Percentiles rank a stretch among this genome's conserved stretches.
These are phyloP conservation scores for Lotmaria passim DNA, from an alignment of 208 protist genomes.

Conservation along the genomic window DNA sequence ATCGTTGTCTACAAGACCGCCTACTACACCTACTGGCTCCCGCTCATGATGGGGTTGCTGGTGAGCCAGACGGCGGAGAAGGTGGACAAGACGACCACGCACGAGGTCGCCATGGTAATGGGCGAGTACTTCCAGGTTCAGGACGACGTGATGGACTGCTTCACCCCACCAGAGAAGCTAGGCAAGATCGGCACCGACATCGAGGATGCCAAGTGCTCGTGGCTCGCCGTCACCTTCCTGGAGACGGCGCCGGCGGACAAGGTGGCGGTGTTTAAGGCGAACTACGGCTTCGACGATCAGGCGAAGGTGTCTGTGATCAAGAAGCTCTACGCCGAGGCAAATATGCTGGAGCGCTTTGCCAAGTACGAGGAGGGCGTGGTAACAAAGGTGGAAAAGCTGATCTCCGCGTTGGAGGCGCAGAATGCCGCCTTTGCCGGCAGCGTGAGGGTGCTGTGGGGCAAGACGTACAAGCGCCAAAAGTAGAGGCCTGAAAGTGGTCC, in stretches of 20 bases:
- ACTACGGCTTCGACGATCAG: slow-evolving; percentile 87
- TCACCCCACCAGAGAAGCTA: slow-evolving; percentile 93
- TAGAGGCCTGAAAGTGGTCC: slow-evolving; percentile 43
- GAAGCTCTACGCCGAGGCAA: slow-evolving; percentile 81
- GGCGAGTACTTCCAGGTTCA: slow-evolving; percentile 98
- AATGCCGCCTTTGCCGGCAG: slow-evolving; percentile 62
- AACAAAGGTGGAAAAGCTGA: slow-evolving; percentile 57
- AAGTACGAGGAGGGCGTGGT: slow-evolving; percentile 82
- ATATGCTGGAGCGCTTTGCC: slow-evolving; percentile 75
- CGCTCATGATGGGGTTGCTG: slow-evolving; percentile 94
- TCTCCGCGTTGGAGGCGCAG: slow-evolving; percentile 39
- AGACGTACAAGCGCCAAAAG: slow-evolving; percentile 91
- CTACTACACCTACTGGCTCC: slow-evolving; percentile 98
- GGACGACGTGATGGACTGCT: slow-evolving; percentile 98
- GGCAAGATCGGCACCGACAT: slow-evolving; percentile 99
- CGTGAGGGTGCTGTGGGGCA: slow-evolving; percentile 77
- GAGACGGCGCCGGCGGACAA: slow-evolving; percentile 59
- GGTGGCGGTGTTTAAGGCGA: slow-evolving; percentile 79
- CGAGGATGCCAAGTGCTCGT: slow-evolving; percentile 97
- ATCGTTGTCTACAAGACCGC: slow-evolving; percentile 98
- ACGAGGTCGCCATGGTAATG: slow-evolving; percentile 93
- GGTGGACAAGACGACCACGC: slow-evolving; percentile 63
- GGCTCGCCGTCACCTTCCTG: slow-evolving; percentile 94
- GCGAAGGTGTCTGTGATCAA: slow-evolving; percentile 89
- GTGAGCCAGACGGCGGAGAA: slow-evolving; percentile 69